Evolutionary conservation across 2,329 filamentous ascomycete species (phyloP).

Genomic region (Nectriaceae sp.): DNA sequence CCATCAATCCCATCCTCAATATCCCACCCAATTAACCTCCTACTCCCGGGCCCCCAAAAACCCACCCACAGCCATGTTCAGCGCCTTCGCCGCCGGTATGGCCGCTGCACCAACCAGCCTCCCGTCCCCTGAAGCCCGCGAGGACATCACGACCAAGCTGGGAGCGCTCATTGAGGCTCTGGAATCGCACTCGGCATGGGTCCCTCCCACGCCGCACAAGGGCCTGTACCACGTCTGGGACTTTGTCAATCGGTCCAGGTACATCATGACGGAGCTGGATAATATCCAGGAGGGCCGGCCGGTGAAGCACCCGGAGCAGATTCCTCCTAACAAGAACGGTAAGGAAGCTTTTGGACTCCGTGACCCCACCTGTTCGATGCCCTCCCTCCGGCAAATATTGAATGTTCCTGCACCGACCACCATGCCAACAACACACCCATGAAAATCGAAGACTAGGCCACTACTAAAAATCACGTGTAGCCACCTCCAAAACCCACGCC

Average conservation of each 20-base stretch:
- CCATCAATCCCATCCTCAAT: not conserved
- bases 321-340: slow-evolving; percentile 32
- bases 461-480: no score
- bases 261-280: slow-evolving; percentile 44
- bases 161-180: slow-evolving; percentile 31
- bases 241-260: slow-evolving; percentile 42
- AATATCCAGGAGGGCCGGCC: slow-evolving; percentile 37
- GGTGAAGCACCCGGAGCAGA: slow-evolving; percentile 37
- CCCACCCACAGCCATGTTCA: slow-evolving; percentile 15
- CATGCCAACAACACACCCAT: no score
- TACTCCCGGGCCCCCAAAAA: not conserved
- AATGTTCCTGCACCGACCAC: no score
- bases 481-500: slow-evolving; percentile 19
- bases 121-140: slow-evolving; percentile 27
- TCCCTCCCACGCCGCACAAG: slow-evolving; percentile 25
- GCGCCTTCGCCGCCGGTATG: slow-evolving; percentile 7
- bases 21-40: not conserved
- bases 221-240: slow-evolving; percentile 43
- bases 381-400: no score
- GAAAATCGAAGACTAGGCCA: no score
- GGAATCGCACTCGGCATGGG: slow-evolving; percentile 32
- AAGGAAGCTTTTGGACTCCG: slow-evolving; percentile 10
- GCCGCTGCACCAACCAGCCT: slow-evolving; percentile 16
- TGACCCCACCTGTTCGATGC: not conserved
- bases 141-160: slow-evolving; percentile 28